Percentiles rank a stretch among this genome's conserved stretches.
Evolutionary conservation across 2,329 filamentous ascomycete species (phyloP).

Genomic region (Arthrobotrys megalospora): DNA sequence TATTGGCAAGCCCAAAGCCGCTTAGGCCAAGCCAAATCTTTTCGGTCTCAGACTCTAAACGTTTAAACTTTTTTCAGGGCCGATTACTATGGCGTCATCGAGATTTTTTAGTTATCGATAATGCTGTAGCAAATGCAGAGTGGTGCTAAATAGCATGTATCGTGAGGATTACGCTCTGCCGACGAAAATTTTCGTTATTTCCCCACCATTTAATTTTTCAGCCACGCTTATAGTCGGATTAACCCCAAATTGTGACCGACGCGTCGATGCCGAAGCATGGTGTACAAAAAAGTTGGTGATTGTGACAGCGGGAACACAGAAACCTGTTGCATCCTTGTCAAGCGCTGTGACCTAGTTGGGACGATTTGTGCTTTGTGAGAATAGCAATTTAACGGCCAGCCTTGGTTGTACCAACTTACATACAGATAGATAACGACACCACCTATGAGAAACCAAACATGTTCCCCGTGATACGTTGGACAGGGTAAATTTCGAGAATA

Average conservation of each 20-base stretch:
- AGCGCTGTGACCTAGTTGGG: slow-evolving; percentile 29
- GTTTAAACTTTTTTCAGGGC: slow-evolving; percentile 8
- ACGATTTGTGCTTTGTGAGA: slow-evolving; percentile 15
- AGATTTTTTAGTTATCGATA: background rate
- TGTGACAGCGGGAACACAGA: slow-evolving; percentile 53
- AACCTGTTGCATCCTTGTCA: slow-evolving; percentile 33
- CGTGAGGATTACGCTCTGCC: too few relatives aligned
- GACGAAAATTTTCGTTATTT: too few relatives aligned
- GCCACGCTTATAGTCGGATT: background rate
- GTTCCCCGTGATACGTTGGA: slow-evolving; percentile 51
- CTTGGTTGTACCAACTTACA: slow-evolving; percentile 37
- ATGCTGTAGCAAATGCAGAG: too few relatives aligned
- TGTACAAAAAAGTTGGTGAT: slow-evolving; percentile 11
- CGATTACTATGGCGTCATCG: slow-evolving; percentile 12
- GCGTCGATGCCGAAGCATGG: background rate
- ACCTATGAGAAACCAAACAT: slow-evolving; percentile 24
- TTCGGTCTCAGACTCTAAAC: background rate
- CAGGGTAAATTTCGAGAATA: slow-evolving; percentile 50
- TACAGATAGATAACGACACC: slow-evolving; percentile 14
- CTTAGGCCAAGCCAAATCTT: slow-evolving; percentile 15
- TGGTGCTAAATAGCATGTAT: too few relatives aligned
- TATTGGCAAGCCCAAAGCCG: slow-evolving; percentile 4
- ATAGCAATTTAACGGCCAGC: slow-evolving; percentile 47
- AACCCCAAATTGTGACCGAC: background rate
- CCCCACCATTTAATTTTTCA: background rate